A percentile compares a stretch with the other conserved stretches of the same genome.
Evolutionary conservation across 768 basidiomycete genomes (phyloP).

Genomic region (Mycena galopus): DNA sequence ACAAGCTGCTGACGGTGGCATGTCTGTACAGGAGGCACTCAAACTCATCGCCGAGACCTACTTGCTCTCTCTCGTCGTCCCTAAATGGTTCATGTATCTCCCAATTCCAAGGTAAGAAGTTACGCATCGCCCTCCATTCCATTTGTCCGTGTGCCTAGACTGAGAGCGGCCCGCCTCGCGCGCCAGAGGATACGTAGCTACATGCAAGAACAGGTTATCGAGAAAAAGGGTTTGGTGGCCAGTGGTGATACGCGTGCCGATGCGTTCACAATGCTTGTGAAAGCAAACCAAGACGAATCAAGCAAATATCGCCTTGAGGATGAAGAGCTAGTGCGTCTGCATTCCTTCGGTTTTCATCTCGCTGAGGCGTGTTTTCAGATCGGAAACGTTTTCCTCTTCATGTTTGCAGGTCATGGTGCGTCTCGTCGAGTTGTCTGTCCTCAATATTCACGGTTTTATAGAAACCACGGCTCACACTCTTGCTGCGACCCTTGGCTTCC

Average conservation of each 20-base stretch:
- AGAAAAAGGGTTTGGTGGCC: conserved; percentile 48
- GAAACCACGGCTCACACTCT: conserved; percentile 67
- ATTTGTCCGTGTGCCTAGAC: too few relatives aligned
- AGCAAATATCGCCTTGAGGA: conserved; percentile 55
- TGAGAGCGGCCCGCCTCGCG: too few relatives aligned
- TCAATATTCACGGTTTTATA: conserved; percentile 27
- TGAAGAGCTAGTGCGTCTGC: conserved; percentile 53
- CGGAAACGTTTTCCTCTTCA: conserved; percentile 64
- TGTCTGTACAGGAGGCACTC: conserved; percentile 56
- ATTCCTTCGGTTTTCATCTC: neutral
- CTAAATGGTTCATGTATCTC: conserved; percentile 55
- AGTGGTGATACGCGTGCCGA: conserved; percentile 41
- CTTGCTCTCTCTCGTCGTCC: conserved; percentile 44
- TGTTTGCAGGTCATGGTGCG: conserved; percentile 72
- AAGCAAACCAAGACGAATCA: conserved; percentile 59
- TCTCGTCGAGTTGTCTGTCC: neutral
- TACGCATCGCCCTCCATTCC: too few relatives aligned
- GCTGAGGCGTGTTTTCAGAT: conserved; percentile 47
- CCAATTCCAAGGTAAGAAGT: conserved; percentile 41
- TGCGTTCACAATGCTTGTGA: conserved; percentile 58
- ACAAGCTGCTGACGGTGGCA: conserved; percentile 49
- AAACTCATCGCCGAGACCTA: conserved; percentile 48
- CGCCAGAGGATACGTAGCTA: too few relatives aligned
- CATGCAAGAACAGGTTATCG: conserved; percentile 48
- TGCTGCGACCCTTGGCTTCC: conserved; percentile 60